These are phyloP conservation scores for Lignosus rhinocerotis DNA, from an alignment of 1,284 basidiomycete species.

Conservation along the genomic window DNA sequence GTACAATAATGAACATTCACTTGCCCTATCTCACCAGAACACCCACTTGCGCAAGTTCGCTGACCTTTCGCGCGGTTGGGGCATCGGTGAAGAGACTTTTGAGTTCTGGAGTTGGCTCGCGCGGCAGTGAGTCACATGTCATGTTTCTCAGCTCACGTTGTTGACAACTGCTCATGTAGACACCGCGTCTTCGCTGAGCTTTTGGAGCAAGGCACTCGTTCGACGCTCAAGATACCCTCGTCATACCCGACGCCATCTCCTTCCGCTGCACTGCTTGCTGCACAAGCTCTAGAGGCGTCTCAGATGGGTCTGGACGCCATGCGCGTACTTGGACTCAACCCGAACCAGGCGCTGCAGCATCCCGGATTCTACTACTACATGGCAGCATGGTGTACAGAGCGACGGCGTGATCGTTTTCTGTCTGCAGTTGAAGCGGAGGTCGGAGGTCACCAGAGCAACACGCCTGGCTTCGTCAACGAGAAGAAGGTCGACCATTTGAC, in stretches of 20 bases:
- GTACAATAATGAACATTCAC: constrained; percentile 81
- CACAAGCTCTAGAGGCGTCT: constrained; percentile 33
- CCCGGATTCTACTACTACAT: constrained; percentile 91
- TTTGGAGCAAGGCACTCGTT: constrained; percentile 76
- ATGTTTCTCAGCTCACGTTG: not conserved
- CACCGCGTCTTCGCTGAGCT: constrained; percentile 88
- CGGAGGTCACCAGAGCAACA: constrained; percentile 31
- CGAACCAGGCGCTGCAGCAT: constrained; percentile 77
- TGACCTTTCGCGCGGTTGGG: constrained; percentile 91
- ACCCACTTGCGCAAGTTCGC: constrained; percentile 84
- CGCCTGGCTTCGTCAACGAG: constrained; percentile 79
- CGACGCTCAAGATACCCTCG: constrained; percentile 66
- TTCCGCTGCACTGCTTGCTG: constrained; percentile 33
- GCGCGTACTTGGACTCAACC: constrained; percentile 64
- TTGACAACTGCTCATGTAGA: constrained; percentile 39
- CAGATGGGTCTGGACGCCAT: constrained; percentile 52
- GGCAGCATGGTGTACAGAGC: constrained; percentile 81
- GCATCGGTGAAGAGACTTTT: constrained; percentile 94
- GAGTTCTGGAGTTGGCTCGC: constrained; percentile 98
- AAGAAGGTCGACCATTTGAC: constrained; percentile 86
- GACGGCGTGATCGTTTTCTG: constrained; percentile 68
- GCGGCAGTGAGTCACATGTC: constrained; percentile 70
- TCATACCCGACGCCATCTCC: constrained; percentile 37
- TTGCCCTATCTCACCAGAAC: constrained; percentile 80
- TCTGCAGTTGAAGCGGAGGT: constrained; percentile 56